Percentiles rank a stretch among this genome's conserved stretches.
Conservation (phyloP, 2,329 filamentous ascomycete genomes). For the Graphiopsis chlorocephala region DNA sequence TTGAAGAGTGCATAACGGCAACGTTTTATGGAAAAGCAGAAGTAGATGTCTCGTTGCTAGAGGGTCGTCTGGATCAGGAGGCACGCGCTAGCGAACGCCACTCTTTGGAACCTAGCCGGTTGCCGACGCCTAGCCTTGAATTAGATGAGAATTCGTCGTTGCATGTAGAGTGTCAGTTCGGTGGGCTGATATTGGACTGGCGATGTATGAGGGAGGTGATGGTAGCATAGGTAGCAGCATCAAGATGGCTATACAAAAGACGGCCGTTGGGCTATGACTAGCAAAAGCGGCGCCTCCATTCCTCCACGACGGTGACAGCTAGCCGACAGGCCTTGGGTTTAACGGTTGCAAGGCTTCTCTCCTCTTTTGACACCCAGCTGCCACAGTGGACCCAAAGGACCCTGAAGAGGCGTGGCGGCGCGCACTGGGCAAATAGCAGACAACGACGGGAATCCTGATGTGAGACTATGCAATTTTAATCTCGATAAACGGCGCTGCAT, state of each 20-base stretch:
- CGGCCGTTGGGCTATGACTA: neutral
- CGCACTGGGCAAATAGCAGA: slow-evolving; percentile 1
- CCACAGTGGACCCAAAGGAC: neutral
- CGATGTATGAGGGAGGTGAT: no score
- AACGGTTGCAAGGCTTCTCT: neutral
- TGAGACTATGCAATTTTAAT: slow-evolving; percentile 15
- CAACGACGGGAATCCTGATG: neutral
- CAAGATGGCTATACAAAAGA: neutral
- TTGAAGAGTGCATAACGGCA: neutral
- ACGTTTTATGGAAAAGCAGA: slow-evolving; percentile 4
- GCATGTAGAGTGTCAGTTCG: neutral
- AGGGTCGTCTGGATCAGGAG: slow-evolving; percentile 7
- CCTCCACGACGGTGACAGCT: neutral
- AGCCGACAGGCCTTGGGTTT: neutral
- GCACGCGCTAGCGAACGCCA: neutral
- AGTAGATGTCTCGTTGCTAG: slow-evolving; percentile 9
- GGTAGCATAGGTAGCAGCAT: no score
- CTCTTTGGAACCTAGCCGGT: neutral
- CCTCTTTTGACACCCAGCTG: neutral
- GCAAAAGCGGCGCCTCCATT: neutral
- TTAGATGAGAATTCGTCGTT: neutral
- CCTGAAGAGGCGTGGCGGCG: slow-evolving; percentile 8
- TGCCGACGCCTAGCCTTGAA: neutral
- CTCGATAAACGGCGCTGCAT: slow-evolving; percentile 4
- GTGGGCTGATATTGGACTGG: neutral